Base-by-base conservation (phyloP, 805 yeast species). In the Candida suzukii region DNA sequence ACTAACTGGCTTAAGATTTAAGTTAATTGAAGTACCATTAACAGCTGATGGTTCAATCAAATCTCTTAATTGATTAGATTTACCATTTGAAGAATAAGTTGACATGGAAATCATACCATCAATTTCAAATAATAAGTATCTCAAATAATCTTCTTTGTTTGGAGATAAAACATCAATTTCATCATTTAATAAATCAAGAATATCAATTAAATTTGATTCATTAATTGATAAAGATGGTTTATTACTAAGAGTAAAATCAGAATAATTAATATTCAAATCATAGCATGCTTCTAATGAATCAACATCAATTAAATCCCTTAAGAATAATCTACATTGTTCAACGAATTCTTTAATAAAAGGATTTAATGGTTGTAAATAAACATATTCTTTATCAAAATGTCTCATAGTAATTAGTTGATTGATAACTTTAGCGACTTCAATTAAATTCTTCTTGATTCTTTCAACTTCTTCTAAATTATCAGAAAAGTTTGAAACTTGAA, bases 311-410 rank as follows among this genome's bases (percentile, higher is more conserved):
- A 85, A 54, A 18, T 64, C 59, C 36, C 60, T 61, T 40, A 83
- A 61, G 9, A 76, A 56, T 0, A 59, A 53, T 28, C 73, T 61
- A 36, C 78, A 68, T 12, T 69, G 64, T 8, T 68, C 78, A 7
- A 66, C 61, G 9, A 78, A 70, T 13, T 73, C 64, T 39, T 66
- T 68, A 34, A 88, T 71, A 53, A 76, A 85, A 35, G 83, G 90
- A 57, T 85, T 85, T 54, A 87, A 66, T 1, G 95, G 95, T 54
- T 84, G 88, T 50, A 87, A 61, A 57, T 78, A 87, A 37, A 80
- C 75, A 48, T 83, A 79, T 24, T 71, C 71, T 1, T 62, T 48
- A 13, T 73, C 74, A 61, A 88, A 87, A 2, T 85, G 76, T 46
- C 73, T 70, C 79, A 87, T 78, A 4, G 78, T 59, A 19, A 83